These are phyloP conservation scores for Cornus controversa DNA, from an alignment of 148 eudicot species.

Conservation along the genomic window DNA sequence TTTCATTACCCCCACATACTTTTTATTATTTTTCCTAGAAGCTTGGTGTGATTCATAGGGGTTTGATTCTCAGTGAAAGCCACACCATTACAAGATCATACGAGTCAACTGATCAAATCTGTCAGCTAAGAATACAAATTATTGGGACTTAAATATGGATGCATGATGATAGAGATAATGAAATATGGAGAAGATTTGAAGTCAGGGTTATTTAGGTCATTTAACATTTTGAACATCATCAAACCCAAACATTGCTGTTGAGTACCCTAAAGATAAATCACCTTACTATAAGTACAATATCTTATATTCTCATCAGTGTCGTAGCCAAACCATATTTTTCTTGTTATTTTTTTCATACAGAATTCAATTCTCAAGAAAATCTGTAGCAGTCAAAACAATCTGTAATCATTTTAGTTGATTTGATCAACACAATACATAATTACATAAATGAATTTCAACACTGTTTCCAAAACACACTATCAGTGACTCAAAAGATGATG, in stretches of 20 bases:
- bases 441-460: background rate
- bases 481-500: background rate
- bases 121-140: too few relatives aligned
- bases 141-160: too few relatives aligned
- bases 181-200: too few relatives aligned
- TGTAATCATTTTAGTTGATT: background rate
- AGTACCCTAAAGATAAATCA: background rate
- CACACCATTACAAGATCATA: too few relatives aligned
- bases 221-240: background rate
- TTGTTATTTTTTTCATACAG: too few relatives aligned
- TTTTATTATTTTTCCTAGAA: too few relatives aligned
- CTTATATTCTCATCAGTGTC: background rate
- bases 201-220: too few relatives aligned
- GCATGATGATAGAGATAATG: too few relatives aligned
- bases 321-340: background rate
- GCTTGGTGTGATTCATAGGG: too few relatives aligned
- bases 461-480: background rate
- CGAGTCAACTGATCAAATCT: too few relatives aligned
- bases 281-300: background rate
- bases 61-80: too few relatives aligned
- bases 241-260: background rate
- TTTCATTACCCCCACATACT: too few relatives aligned
- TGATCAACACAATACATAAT: background rate
- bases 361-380: background rate
- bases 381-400: background rate